Evolutionary conservation across 805 yeast genomes (phyloP), one percentile per base, ranked within the genome.

Genomic region (Saccharomycopsis javanensis): DNA sequence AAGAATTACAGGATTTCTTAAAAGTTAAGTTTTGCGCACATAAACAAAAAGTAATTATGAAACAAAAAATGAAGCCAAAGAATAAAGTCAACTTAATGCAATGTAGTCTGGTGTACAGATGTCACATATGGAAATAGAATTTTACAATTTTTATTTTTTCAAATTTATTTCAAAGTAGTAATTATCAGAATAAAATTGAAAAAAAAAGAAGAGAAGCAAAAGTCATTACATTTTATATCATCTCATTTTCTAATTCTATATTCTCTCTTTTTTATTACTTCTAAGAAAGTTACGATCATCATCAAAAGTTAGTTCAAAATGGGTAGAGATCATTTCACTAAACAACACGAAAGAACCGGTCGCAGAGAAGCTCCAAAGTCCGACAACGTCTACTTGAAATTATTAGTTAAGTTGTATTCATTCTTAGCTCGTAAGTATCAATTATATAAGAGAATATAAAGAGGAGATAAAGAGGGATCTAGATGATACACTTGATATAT

Each of bases 311-410:
- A 34, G 30, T 34, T 33, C 61, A 78, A 70, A 72, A 91, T 91
- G 98, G 98, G 97, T 85, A 88, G 85, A 80, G 98, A 94, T 82
- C 96, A 88, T 82, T 82, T 86, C 79, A 76, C 83, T 76, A 94
- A 92, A 80, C 97, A 89, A 81, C 99, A 94, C 86, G 83, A 81
- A 75, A 88, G 90, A 80, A 79, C 85, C 69, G 85, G 96, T 79
- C 96, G 89, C 89, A 90, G 99, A 82, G 80, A 86, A 75, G 97
- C 97, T 79, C 99, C 99, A 81, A 89, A 89, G 84, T 92, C 98
- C 68, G 96, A 94, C 81, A 94, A 94, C 77, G 97, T 91, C 80
- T 94, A 94, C 97, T 83, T 94, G 81, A 87, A 86, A 80, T 80
- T 94, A 75, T 86, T 94, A 79, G 98, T 92, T 78, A 92, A 92